Evolutionary conservation across 768 basidiomycete genomes (phyloP), one percentile per base, ranked within the genome.

Genomic region (Suillus bovinus): DNA sequence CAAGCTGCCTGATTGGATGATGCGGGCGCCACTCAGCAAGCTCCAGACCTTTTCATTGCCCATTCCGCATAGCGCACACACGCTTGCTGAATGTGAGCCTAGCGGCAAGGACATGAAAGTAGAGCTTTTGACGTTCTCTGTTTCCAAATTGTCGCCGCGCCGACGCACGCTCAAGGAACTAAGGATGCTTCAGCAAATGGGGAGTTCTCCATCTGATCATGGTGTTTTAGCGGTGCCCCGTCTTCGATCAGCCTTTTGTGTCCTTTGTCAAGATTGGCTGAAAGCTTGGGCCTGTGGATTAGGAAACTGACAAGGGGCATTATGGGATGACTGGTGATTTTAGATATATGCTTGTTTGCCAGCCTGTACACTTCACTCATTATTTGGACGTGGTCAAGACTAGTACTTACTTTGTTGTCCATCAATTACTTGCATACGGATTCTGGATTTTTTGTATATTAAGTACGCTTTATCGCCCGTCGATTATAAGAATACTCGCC

Each of bases 201-300:
- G 14, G 47, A 27, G 47, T 9, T 47, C 47, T 47, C 16, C 24
- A 16, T 47, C 24, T 1, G 14, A 47, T 16, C 24, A 24, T 24
- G 14, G 27, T 16, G 14, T 14, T 47, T 47, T 47, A 16, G 47
- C 47, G 14, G 27, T 16, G 27, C 17, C 47, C 24, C 7, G 1
- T 16, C 16, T 8, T 42, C 20, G 20, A 42, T n/a, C 41, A 42
- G 10, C 47, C 7, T 47, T 6, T 47, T 47, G 47, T 27, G 2
- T 47, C 14, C 47, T 27, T 47, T 47, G 47, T 27, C 47, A 29
- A 47, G 47, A 47, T 47, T 47, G 47, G 47, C 16, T 47, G 47
- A 47, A 47, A 47, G 47, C 47, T 27, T 47, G 47, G 47, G 47
- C 47, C 24, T 47, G 47, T 17, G 47, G 47, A 47, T 27, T 47